A percentile compares a stretch with the other conserved stretches of the same genome.
Conservation (phyloP, 192 early-diverging fungal genomes). For the Funneliformis mosseae region DNA sequence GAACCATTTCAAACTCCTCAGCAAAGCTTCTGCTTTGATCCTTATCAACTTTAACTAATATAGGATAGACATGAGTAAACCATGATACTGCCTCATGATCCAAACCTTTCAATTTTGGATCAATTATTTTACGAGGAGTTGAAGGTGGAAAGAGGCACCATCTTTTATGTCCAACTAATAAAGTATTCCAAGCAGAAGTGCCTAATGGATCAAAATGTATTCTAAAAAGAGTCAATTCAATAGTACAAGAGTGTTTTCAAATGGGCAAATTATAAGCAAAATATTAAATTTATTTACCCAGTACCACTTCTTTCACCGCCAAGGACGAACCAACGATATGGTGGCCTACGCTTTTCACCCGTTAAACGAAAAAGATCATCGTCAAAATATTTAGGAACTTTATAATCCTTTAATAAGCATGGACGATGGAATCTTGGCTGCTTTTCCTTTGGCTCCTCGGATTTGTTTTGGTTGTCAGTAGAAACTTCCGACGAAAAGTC, state of each 20-base stretch:
- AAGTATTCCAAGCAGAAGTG: conserved; percentile 80
- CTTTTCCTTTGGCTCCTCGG: conserved; percentile 1
- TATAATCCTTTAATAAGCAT: conserved; percentile 63
- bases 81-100: conserved; percentile 78
- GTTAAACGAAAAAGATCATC: conserved; percentile 71
- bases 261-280: not conserved
- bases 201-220: conserved; percentile 76
- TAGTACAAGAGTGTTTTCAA: not conserved
- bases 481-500: not conserved
- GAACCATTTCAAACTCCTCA: conserved; percentile 63
- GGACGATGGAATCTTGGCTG: conserved; percentile 34
- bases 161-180: conserved; percentile 71
- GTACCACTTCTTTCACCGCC: conserved; percentile 75
- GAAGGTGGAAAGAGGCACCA: conserved; percentile 81
- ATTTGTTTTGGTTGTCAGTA: not conserved
- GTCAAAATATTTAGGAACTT: conserved; percentile 68
- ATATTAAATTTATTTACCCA: conserved; percentile 26
- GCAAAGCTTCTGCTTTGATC: conserved; percentile 36
- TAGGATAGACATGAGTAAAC: conserved; percentile 66
- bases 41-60: not conserved
- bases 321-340: conserved; percentile 77
- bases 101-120: conserved; percentile 57
- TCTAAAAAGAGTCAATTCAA: conserved; percentile 24
- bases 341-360: conserved; percentile 64
- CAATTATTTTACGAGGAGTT: conserved; percentile 57